phyloP scores from a whole-genome alignment of 352 stramenopile species.

The Phytophthora tentaculata region DNA sequence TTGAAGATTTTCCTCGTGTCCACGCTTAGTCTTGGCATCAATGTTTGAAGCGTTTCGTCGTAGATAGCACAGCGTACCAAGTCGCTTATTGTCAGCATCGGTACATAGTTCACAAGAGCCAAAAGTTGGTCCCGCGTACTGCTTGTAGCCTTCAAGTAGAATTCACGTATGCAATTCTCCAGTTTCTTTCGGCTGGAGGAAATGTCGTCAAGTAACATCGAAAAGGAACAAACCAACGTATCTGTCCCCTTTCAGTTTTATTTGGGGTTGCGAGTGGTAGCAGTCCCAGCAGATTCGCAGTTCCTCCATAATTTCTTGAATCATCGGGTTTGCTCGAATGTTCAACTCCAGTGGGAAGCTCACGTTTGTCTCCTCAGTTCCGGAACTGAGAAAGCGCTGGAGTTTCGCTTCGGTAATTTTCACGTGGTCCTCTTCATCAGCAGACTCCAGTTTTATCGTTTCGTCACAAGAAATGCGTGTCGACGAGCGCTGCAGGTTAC shows the following conservation, averaged over 20 bases:
- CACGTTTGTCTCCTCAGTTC: neutral
- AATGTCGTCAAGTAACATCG: slow-evolving; percentile 25
- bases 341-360: neutral
- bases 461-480: neutral
- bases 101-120: slow-evolving; percentile 2
- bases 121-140: neutral
- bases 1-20: slow-evolving; percentile 30
- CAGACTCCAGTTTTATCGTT: neutral
- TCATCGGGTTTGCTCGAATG: slow-evolving; percentile 43
- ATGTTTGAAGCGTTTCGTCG: slow-evolving; percentile 31
- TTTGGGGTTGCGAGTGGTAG: slow-evolving; percentile 35
- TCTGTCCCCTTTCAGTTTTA: slow-evolving; percentile 3
- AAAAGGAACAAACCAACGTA: slow-evolving; percentile 14
- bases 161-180: slow-evolving; percentile 21
- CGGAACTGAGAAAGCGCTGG: neutral
- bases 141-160: neutral
- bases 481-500: slow-evolving; percentile 2
- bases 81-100: slow-evolving; percentile 38
- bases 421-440: slow-evolving; percentile 18
- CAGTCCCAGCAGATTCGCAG: slow-evolving; percentile 47
- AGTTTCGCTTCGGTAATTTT: slow-evolving; percentile 25
- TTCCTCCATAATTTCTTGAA: slow-evolving; percentile 42
- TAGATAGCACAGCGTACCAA: slow-evolving; percentile 46
- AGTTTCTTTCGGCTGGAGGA: slow-evolving; percentile 13
- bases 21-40: slow-evolving; percentile 33